These are phyloP conservation scores for Ambrosia hybrid DNA, from an alignment of 140 eudicot species.

Conservation along the genomic window DNA sequence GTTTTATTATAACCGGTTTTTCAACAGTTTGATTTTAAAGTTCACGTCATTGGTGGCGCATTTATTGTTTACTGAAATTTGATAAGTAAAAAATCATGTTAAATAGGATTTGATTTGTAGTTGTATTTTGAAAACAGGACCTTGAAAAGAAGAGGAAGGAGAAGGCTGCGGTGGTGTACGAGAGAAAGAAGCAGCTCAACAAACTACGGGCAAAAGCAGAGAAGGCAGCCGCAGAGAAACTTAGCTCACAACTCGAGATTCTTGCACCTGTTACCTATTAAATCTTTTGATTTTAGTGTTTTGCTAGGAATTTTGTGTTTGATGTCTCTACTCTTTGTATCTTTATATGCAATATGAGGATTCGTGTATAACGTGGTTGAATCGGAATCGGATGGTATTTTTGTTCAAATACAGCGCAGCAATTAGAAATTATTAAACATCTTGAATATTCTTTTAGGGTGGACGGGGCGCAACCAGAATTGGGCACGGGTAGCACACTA, in stretches of 20 bases:
- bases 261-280: conserved; percentile 14
- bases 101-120: background rate
- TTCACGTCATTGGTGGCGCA: too few relatives aligned
- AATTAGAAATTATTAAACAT: too few relatives aligned
- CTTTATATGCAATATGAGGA: conserved; percentile 6
- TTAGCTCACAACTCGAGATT: conserved; percentile 16
- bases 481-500: too few relatives aligned
- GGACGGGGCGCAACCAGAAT: too few relatives aligned
- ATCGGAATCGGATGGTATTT: background rate
- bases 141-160: conserved; percentile 21
- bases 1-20: too few relatives aligned
- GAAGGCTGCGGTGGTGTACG: conserved; percentile 15
- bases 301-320: conserved; percentile 16
- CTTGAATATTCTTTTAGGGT: too few relatives aligned
- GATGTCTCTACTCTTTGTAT: background rate
- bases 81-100: background rate
- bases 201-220: conserved; percentile 16
- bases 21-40: too few relatives aligned
- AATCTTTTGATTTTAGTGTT: background rate
- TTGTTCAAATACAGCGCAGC: background rate
- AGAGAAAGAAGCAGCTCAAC: conserved; percentile 23
- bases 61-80: background rate
- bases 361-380: background rate
- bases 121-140: background rate
- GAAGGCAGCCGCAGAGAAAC: conserved; percentile 17